A percentile compares a stretch with the other conserved stretches of the same genome.
Evolutionary conservation across 2,329 filamentous ascomycete species (phyloP).

Genomic region (Alternaria sp.): DNA sequence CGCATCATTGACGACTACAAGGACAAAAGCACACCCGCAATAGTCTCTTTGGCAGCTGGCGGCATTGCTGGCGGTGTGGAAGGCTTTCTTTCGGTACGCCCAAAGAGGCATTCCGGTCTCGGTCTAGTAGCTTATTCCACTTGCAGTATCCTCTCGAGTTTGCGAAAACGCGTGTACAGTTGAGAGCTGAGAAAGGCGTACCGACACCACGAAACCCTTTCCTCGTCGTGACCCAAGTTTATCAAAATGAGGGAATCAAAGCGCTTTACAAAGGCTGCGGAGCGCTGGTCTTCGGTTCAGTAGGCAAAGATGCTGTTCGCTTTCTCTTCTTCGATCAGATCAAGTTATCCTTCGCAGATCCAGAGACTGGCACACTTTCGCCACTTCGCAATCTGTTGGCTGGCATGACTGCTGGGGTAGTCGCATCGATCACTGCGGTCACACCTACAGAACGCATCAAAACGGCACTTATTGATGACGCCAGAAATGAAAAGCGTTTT

Average conservation of each 20-base stretch:
- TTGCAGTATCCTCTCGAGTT: conserved; percentile 70
- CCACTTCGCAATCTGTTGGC: conserved; percentile 67
- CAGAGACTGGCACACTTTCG: conserved; percentile 65
- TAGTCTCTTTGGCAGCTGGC: conserved; percentile 51
- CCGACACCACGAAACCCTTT: conserved; percentile 66
- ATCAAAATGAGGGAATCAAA: conserved; percentile 64
- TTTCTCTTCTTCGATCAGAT: conserved; percentile 74
- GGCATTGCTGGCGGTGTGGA: conserved; percentile 53
- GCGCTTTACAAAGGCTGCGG: conserved; percentile 72
- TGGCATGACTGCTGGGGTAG: conserved; percentile 70
- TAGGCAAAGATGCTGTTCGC: conserved; percentile 71
- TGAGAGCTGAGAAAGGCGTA: conserved; percentile 57
- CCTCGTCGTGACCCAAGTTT: conserved; percentile 63
- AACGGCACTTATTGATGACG: conserved; percentile 72
- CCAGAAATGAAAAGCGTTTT: conserved; percentile 60
- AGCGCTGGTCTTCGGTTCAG: conserved; percentile 67
- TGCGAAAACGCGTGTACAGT: conserved; percentile 70
- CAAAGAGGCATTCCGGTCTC: background rate
- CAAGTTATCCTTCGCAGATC: conserved; percentile 65
- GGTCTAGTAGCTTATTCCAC: conserved; percentile 19
- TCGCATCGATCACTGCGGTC: conserved; percentile 70
- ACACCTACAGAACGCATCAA: conserved; percentile 75
- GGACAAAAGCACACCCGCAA: conserved; percentile 49
- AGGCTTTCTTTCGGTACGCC: conserved; percentile 47
- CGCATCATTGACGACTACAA: conserved; percentile 15